Conservation (phyloP, 768 basidiomycete genomes). For the Termitomyces sp. region DNA sequence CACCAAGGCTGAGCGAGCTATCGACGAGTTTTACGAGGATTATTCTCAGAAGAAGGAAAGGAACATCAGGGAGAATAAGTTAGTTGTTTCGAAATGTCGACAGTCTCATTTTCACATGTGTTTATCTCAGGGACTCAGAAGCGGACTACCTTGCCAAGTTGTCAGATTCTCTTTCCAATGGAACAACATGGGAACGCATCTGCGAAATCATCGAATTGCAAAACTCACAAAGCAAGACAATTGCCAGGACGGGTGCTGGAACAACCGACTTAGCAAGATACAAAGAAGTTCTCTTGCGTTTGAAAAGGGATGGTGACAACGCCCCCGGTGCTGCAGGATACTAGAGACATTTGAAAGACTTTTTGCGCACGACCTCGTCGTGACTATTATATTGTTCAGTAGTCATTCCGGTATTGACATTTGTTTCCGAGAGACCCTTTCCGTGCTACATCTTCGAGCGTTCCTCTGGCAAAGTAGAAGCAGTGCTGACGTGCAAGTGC, state of each 20-base stretch:
- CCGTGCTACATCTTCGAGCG: constrained; percentile 13
- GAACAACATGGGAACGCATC: constrained; percentile 97
- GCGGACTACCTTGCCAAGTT: constrained; percentile 71
- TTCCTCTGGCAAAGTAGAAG: not conserved
- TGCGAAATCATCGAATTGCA: constrained; percentile 80
- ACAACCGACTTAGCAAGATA: constrained; percentile 87
- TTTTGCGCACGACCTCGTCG: not conserved
- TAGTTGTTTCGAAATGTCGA: constrained; percentile 17
- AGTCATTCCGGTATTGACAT: not conserved
- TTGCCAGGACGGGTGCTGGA: constrained; percentile 78
- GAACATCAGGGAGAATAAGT: constrained; percentile 96
- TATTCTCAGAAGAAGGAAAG: constrained; percentile 87
- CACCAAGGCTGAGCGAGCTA: constrained; percentile 75
- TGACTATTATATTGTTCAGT: not conserved
- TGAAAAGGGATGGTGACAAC: constrained; percentile 85
- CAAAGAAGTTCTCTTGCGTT: constrained; percentile 86
- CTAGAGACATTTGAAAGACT: constrained; percentile 30
- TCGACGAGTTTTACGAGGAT: constrained; percentile 88
- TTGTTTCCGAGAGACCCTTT: not conserved
- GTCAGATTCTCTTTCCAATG: constrained; percentile 71
- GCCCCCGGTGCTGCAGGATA: constrained; percentile 95
- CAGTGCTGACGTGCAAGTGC: constrained; percentile 13
- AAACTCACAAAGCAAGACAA: constrained; percentile 97
- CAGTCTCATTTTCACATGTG: not conserved
- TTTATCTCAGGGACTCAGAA: constrained; percentile 69